These are phyloP conservation scores for Mortierella polycephala DNA, from an alignment of 371 early-diverging fungal genomes.

Conservation along the genomic window DNA sequence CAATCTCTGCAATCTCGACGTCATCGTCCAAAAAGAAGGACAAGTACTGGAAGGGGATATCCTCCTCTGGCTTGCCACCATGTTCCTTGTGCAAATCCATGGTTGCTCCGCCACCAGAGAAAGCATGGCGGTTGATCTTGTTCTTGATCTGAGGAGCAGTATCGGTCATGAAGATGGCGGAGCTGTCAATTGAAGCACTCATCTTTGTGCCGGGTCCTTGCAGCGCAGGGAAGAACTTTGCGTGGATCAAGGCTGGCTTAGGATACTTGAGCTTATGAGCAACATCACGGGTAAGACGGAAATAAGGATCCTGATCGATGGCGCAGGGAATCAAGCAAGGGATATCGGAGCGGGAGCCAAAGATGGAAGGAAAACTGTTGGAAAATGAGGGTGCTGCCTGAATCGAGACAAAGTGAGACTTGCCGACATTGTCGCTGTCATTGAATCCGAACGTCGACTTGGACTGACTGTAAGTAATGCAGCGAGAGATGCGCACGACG, in stretches of 20 bases:
- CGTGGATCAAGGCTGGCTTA: slow-evolving; percentile 96
- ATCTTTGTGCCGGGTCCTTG: slow-evolving; percentile 99
- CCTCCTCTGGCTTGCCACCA: slow-evolving; percentile 98
- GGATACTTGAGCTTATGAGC: slow-evolving; percentile 94
- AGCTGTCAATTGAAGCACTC: slow-evolving; percentile 93
- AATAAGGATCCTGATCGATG: slow-evolving; percentile 99
- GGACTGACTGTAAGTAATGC: slow-evolving; percentile 86
- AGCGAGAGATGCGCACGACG: slow-evolving; percentile 87
- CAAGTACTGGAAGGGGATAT: slow-evolving; percentile 98
- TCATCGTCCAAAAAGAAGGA: slow-evolving; percentile 98
- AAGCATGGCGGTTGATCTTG: slow-evolving; percentile 98
- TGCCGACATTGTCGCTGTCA: slow-evolving; percentile 87
- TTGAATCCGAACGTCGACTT: slow-evolving; percentile 94
- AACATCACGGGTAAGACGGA: slow-evolving; percentile 99
- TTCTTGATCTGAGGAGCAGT: slow-evolving; percentile 96
- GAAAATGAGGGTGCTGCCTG: slow-evolving; percentile 97
- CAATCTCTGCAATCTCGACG: slow-evolving; percentile 83
- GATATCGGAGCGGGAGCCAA: slow-evolving; percentile 89
- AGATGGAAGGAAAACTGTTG: slow-evolving; percentile 95
- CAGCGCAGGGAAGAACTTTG: slow-evolving; percentile 98
- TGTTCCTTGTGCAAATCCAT: slow-evolving; percentile 89
- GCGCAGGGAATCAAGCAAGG: slow-evolving; percentile 99
- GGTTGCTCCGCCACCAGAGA: slow-evolving; percentile 97
- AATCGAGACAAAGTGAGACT: slow-evolving; percentile 90
- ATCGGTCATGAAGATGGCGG: slow-evolving; percentile 97